Percentiles rank a stretch among this genome's conserved stretches.
Evolutionary conservation across 2,329 filamentous ascomycete species (phyloP).

Genomic region (Sclerotinia minor): DNA sequence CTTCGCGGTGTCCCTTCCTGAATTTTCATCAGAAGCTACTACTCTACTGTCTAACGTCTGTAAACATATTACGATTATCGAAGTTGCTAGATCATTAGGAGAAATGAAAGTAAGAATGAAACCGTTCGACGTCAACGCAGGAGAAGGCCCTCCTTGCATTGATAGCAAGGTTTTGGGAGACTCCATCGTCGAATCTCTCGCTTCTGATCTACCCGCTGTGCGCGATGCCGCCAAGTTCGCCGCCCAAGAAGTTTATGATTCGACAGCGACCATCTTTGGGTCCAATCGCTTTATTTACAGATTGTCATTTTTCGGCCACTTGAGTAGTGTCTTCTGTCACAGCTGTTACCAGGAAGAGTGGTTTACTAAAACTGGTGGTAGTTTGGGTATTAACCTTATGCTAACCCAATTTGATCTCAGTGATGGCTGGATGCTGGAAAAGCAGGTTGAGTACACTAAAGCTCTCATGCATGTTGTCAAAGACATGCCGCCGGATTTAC

Average conservation of each 20-base stretch:
- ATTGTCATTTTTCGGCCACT: constrained; percentile 79
- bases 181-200: constrained; percentile 84
- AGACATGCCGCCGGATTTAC: constrained; percentile 92
- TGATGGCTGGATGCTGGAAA: constrained; percentile 76
- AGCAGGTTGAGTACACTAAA: constrained; percentile 84
- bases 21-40: constrained; percentile 74
- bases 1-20: constrained; percentile 78
- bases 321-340: constrained; percentile 85
- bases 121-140: constrained; percentile 79
- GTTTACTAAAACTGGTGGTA: constrained; percentile 96
- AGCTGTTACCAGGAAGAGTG: constrained; percentile 97
- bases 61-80: constrained; percentile 85
- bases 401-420: constrained; percentile 83
- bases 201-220: constrained; percentile 78
- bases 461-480: constrained; percentile 98
- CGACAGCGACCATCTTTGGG: constrained; percentile 77
- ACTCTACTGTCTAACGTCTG: constrained; percentile 78
- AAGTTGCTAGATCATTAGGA: constrained; percentile 82
- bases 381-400: constrained; percentile 83
- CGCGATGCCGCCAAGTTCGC: constrained; percentile 80
- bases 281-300: constrained; percentile 68
- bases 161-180: constrained; percentile 87
- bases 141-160: constrained; percentile 83
- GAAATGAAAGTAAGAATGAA: constrained; percentile 74
- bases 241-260: constrained; percentile 75